A percentile compares a stretch with the other conserved stretches of the same genome.
Conservation (phyloP, 1,284 basidiomycete species). For the Earliella scabrosa region DNA sequence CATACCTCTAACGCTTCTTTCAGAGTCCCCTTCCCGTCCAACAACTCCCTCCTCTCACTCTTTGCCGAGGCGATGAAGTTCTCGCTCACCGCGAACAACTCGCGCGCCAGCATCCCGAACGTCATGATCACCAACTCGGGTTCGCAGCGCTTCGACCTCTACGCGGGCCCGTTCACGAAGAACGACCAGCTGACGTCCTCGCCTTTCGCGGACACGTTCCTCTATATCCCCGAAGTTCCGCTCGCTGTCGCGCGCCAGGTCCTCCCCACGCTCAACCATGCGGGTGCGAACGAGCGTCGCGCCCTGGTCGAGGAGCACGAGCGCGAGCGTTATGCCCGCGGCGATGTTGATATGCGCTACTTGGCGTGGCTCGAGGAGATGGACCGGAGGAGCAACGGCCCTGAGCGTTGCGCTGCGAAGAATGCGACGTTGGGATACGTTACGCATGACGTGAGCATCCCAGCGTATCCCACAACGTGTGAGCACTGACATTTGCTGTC, state of each 20-base stretch:
- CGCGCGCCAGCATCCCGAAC: conserved; percentile 60
- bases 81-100: conserved; percentile 64
- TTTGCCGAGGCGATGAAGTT: conserved; percentile 62
- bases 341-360: conserved; percentile 57
- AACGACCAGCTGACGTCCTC: conserved; percentile 80
- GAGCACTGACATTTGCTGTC: background rate
- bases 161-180: conserved; percentile 70
- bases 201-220: conserved; percentile 65
- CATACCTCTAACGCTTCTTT: background rate
- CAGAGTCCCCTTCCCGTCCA: conserved; percentile 69
- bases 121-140: conserved; percentile 78
- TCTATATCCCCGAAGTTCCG: conserved; percentile 58
- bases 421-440: conserved; percentile 74
- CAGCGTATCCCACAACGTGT: background rate
- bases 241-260: conserved; percentile 55
- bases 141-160: conserved; percentile 77
- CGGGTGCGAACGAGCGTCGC: conserved; percentile 40
- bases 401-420: conserved; percentile 40
- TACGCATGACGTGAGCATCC: conserved; percentile 64
- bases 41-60: conserved; percentile 63
- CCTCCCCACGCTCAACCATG: conserved; percentile 57
- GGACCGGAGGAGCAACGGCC: conserved; percentile 40
- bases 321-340: conserved; percentile 48
- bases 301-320: conserved; percentile 37
- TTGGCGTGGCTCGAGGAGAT: conserved; percentile 60